Percentiles rank a stretch among this genome's conserved stretches.
Evolutionary conservation across 805 yeast genomes (phyloP).

Genomic region (Schizosaccharomyces octosporus): DNA sequence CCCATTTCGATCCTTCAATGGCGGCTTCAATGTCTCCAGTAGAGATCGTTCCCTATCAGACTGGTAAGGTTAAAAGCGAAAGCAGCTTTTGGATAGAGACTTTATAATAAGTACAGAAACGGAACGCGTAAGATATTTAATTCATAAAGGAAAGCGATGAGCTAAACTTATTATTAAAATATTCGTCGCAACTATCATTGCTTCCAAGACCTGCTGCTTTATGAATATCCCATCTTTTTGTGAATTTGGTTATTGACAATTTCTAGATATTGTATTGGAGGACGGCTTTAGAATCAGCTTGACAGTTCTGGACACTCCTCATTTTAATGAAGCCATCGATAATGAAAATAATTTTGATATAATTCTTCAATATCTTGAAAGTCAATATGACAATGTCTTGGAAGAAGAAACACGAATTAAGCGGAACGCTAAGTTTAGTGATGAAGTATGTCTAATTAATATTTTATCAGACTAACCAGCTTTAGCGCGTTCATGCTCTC

Average conservation of each 20-base stretch:
- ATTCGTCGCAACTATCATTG: too few relatives aligned
- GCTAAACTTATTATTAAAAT: too few relatives aligned
- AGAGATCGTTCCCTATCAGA: neutral
- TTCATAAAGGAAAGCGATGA: neutral
- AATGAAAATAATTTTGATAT: slow-evolving; percentile 23
- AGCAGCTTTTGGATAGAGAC: too few relatives aligned
- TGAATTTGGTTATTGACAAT: slow-evolving; percentile 16
- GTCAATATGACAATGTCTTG: slow-evolving; percentile 46
- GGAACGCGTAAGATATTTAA: neutral
- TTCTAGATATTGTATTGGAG: slow-evolving; percentile 23
- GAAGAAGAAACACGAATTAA: slow-evolving; percentile 53
- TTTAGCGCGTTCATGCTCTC: slow-evolving; percentile 49
- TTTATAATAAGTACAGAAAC: neutral
- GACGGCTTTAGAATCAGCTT: slow-evolving; percentile 26
- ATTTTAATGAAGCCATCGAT: slow-evolving; percentile 55
- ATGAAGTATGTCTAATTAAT: slow-evolving; percentile 16
- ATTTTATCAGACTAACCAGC: neutral
- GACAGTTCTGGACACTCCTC: slow-evolving; percentile 46
- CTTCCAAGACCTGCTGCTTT: too few relatives aligned
- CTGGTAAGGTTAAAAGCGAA: neutral
- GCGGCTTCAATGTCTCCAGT: neutral
- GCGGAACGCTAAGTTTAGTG: slow-evolving; percentile 46
- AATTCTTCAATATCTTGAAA: slow-evolving; percentile 37
- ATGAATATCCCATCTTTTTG: neutral
- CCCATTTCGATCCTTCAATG: slow-evolving; percentile 11